Evolutionary conservation across 257 asterid genomes (phyloP), one percentile per base, ranked within the genome.

Genomic region (Gardenia jasminoides): DNA sequence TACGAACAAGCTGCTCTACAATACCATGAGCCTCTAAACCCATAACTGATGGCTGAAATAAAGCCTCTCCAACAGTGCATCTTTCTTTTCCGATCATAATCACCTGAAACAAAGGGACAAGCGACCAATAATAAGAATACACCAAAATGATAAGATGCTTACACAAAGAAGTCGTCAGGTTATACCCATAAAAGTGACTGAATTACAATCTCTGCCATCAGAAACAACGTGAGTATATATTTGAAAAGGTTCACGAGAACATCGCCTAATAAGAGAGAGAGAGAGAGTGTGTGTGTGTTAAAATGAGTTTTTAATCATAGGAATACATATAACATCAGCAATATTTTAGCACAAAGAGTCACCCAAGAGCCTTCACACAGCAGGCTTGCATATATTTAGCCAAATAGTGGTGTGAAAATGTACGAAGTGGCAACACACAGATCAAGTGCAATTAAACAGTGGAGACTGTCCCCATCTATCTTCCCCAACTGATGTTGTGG

Each of bases 1-100:
- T 89, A 75, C 87, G 96, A 83, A 93, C 98, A 77, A 95, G 99
- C 87, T 95, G 99, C 89, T 95, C 99, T 73, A 95, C 96, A 72
- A 93, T 87, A 67, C 99, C 98, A 83, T 95, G 97, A 47, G 94
- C 85, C 81, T 93, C 98, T n/a, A 88, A 80, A 73, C 93, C 93
- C 84, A 93, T 84, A 65, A 95, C 90, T 24, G 94, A 86, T 67
- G 99, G 98, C 80, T 93, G 91, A 84, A 95, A 95, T 73, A 95
- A 83, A 62, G 99, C 97, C 88, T 95, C 99, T 48, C 99, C 99
- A 80, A 93, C 89, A 41, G 87, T 90, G 78, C 88, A 93, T 89
- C 89, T 90, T 80, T 92, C 98, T 85, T 81, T 91, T 85, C 98
- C 98, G 81, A 95, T 87, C 87, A 77, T 92, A 43, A 95, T 89